Conservation (phyloP, 352 stramenopile genomes). For the Globisporangium apiculatum region DNA sequence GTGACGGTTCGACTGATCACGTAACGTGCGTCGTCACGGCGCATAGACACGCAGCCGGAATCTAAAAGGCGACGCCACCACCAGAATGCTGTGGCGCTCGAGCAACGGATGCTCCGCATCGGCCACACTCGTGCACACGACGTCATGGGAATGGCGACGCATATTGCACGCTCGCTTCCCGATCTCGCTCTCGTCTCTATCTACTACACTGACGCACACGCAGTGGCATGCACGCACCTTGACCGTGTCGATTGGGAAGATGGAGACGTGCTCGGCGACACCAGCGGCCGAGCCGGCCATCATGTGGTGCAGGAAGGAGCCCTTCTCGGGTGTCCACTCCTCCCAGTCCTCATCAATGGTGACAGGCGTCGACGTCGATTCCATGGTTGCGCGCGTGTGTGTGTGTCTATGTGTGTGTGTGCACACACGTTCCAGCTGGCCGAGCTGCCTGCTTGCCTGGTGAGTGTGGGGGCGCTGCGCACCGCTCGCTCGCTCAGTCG, state of each 20-base stretch:
- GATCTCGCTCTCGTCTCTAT: not conserved
- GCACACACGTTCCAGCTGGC: too few relatives aligned
- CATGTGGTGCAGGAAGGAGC: conserved; percentile 94
- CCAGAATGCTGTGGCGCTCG: conserved; percentile 2
- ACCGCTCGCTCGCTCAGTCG: not conserved
- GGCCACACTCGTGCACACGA: not conserved
- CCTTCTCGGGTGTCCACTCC: conserved; percentile 90
- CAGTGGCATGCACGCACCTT: conserved; percentile 34
- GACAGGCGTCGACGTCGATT: conserved; percentile 5
- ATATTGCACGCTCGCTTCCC: too few relatives aligned
- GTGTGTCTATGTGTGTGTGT: not conserved
- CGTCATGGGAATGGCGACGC: not conserved
- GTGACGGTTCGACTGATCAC: not conserved
- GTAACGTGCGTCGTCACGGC: not conserved
- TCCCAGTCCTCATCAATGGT: conserved; percentile 87
- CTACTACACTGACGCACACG: not conserved
- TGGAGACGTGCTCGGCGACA: conserved; percentile 95
- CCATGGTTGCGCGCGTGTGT: not conserved
- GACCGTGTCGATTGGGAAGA: conserved; percentile 94
- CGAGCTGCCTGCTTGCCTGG: not conserved
- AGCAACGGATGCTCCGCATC: not conserved
- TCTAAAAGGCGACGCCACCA: not conserved
- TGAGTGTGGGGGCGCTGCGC: too few relatives aligned
- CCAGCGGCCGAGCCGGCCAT: conserved; percentile 92
- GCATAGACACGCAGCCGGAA: conserved; percentile 5